Evolutionary conservation across 1,284 basidiomycete genomes (phyloP).

Genomic region (Ganoderma resinaceum): DNA sequence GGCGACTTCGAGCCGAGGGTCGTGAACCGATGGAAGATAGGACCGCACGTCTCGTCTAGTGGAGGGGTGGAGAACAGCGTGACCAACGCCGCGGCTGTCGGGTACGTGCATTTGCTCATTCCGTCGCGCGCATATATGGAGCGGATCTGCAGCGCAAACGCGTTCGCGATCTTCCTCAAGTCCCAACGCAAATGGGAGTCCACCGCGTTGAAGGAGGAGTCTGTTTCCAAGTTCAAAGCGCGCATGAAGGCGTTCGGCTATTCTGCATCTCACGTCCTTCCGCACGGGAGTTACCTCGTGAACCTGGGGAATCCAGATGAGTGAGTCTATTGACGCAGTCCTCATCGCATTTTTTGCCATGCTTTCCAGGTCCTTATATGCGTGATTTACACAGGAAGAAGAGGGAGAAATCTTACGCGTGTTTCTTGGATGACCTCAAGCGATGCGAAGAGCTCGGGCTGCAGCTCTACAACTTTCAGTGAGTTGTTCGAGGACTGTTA

Average conservation of each 20-base stretch:
- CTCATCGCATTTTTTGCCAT: not conserved
- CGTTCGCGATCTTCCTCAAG: slow-evolving; percentile 87
- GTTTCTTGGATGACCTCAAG: slow-evolving; percentile 86
- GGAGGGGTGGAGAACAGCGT: slow-evolving; percentile 83
- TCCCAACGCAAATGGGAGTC: slow-evolving; percentile 84
- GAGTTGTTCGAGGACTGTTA: slow-evolving; percentile 37
- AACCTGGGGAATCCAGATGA: slow-evolving; percentile 85
- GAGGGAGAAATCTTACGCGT: slow-evolving; percentile 79
- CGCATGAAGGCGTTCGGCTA: slow-evolving; percentile 68
- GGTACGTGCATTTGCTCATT: slow-evolving; percentile 50
- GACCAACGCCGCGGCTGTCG: slow-evolving; percentile 73
- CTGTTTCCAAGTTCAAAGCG: slow-evolving; percentile 60
- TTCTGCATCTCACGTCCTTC: slow-evolving; percentile 65
- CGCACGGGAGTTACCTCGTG: slow-evolving; percentile 87
- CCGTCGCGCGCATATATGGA: not conserved
- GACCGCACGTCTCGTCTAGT: slow-evolving; percentile 84
- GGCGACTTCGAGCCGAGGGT: slow-evolving; percentile 26
- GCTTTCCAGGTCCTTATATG: not conserved
- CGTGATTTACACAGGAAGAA: slow-evolving; percentile 61
- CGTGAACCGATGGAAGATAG: slow-evolving; percentile 65
- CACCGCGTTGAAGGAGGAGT: slow-evolving; percentile 58
- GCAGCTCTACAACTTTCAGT: slow-evolving; percentile 88
- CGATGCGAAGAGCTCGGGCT: slow-evolving; percentile 83
- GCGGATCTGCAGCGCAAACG: slow-evolving; percentile 65
- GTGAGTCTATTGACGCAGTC: slow-evolving; percentile 47